Base-by-base conservation (phyloP, 352 stramenopile species). In the Phytophthora pinifolia region DNA sequence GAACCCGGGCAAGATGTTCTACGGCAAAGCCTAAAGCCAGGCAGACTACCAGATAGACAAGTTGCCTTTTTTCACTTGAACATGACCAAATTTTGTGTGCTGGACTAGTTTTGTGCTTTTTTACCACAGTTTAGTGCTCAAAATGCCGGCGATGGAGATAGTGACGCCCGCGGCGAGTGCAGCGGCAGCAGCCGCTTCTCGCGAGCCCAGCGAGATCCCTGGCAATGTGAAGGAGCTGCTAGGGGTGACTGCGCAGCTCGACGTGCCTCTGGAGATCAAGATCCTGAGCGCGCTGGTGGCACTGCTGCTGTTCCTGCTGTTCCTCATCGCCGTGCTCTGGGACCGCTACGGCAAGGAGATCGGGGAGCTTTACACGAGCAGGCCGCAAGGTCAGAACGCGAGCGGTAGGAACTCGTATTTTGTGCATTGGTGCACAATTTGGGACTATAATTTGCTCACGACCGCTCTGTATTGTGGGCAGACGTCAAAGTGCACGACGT, bases 1-100 rank as follows among this genome's bases (percentile, higher is more conserved):
- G 76, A 99, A 99, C 75, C 96, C 96, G 0, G 95, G 95, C 42
- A 99, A 98, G 79, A 86, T 98, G 35, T 82, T 99, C 46, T 88
- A 89, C 42, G 74, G 74, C 46, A 74, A 68, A 35, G n/a, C 33
- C 8, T 36, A 29, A 10, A 50, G 13, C 25, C 46, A 50, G 7
- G 1, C 1, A 38, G 20, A 22, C 20, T 22, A 22, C 20, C 20
- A 22, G 20, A 22, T 22, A 22, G 20, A 22, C 20, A 42, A 18
- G n/a, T 9, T 47, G 35, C n/a, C 2, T 29, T n/a, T n/a, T 15
- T 43, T 34, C 27, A 41, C 47, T 53, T 54, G 42, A 59, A 64
- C 34, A 32, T 38, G 25, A 39, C 22, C 13, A 59, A 57, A 48
- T 54, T 41, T 33, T 34, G 50, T 34, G 32, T 25, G 10, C 1